Evolutionary conservation across 2,329 filamentous ascomycete species (phyloP), one percentile per base, ranked within the genome.

Genomic region (Stemphylium lycopersici): DNA sequence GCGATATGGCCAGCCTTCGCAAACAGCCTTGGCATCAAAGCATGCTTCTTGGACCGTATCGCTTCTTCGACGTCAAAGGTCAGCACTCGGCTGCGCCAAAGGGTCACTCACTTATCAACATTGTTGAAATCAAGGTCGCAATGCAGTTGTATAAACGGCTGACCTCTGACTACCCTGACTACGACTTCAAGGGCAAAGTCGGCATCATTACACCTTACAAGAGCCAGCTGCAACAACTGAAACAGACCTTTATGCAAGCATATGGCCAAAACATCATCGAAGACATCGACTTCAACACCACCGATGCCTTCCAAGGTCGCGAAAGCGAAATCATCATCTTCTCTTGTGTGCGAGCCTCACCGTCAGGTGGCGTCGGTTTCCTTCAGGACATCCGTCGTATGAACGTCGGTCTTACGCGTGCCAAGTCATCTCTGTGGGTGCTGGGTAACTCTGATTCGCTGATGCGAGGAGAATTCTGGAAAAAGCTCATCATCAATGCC

Each of bases 171-270:
- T 93, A 76, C 55, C 62, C 89, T 15, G 78, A 81, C 3, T 85
- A 84, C 58, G 86, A 96, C 66, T 87, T 95, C 63, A 84, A 83
- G 34, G 87, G 90, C 58, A 96, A 96, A 71, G 89, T 99, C 50
- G 95, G 95, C 65, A 93, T 99, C 73, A 99, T 99, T 72, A 98
- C 96, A 0, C 95, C 93, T 0, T 99, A 99, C 78, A 99, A 98
- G 73, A 92, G 91, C 16, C 95, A 99, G 73, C 79, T 99, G 12
- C 86, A 83, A 52, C 88, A 92, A 73, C 81, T 99, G 54, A 92
- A 90, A 60, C 80, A 82, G 41, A 87, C 87, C 2, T 99, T 99
- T 73, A 78, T 81, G 7, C 79, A 83, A 12, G 82, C 81, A 38
- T 98, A 90, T 68, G 92, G 93, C 32, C 85, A 90, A 3, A 77